Evolutionary conservation across 192 early-diverging fungal species (phyloP).

Genomic region (Coemansia sp.): DNA sequence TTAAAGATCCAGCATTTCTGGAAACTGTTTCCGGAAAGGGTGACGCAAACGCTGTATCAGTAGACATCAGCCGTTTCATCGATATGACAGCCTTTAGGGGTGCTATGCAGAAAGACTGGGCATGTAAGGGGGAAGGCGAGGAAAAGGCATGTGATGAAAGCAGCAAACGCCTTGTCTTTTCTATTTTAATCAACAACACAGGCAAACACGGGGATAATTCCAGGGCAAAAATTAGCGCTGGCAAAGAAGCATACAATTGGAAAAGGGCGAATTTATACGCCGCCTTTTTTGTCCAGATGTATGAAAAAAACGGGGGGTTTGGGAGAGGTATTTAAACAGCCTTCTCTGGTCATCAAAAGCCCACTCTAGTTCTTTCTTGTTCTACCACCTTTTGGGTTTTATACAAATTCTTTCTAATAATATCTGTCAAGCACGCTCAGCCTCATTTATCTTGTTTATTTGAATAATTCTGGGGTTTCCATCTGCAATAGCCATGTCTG

Average conservation of each 20-base stretch:
- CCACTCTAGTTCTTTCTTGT: not conserved
- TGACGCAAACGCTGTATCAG: constrained; percentile 6
- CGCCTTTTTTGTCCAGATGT: not conserved
- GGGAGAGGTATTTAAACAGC: not conserved
- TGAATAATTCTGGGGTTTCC: not conserved
- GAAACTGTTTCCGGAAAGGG: not conserved
- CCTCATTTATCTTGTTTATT: not conserved
- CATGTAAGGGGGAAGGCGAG: not conserved
- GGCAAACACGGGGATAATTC: not conserved
- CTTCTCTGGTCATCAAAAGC: not conserved
- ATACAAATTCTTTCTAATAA: not conserved
- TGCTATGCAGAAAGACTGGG: not conserved
- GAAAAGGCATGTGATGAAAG: not conserved
- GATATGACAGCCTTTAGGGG: not conserved
- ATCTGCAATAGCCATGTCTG: constrained; percentile 24
- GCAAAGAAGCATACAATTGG: not conserved
- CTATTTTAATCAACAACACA: not conserved
- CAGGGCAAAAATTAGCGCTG: not conserved
- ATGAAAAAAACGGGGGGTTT: not conserved
- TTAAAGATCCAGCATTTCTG: not conserved
- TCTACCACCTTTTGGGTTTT: not conserved
- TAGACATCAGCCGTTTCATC: not conserved
- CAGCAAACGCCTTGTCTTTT: not conserved
- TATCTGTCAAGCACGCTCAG: not conserved
- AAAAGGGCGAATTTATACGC: not conserved